Conservation (phyloP, 805 yeast genomes). For the Ogataea saltuana region DNA sequence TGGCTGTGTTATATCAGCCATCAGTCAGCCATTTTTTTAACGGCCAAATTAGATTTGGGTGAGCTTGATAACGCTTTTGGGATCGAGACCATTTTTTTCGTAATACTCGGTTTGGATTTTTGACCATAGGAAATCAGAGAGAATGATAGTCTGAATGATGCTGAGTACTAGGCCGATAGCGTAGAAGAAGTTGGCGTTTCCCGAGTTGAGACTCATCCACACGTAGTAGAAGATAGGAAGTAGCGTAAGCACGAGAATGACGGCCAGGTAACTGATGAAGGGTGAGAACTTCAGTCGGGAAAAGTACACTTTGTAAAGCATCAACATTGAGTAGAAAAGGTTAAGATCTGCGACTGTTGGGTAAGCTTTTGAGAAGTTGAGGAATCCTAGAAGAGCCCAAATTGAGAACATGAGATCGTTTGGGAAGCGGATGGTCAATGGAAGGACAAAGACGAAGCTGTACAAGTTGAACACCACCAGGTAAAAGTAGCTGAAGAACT, state of each 20-base stretch:
- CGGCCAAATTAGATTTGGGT: conserved; percentile 44
- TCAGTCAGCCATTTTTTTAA: too few species aligned
- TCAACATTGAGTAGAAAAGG: conserved; percentile 35
- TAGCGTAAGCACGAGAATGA: conserved; percentile 47
- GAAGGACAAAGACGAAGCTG: conserved; percentile 63
- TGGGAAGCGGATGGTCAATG: conserved; percentile 70
- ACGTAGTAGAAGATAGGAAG: conserved; percentile 90
- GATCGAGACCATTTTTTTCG: conserved; percentile 42
- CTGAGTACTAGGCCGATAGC: conserved; percentile 86
- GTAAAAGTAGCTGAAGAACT: conserved; percentile 81
- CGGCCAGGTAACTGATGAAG: conserved; percentile 29
- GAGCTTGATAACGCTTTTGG: conserved; percentile 41
- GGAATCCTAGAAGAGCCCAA: conserved; percentile 42
- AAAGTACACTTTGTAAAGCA: conserved; percentile 32
- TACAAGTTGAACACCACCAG: conserved; percentile 80
- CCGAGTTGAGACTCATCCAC: conserved; percentile 93
- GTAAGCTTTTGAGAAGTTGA: conserved; percentile 74
- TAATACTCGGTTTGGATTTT: conserved; percentile 65
- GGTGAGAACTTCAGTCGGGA: conserved; percentile 32
- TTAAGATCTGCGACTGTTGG: conserved; percentile 81
- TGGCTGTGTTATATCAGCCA: too few species aligned
- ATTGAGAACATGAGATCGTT: conserved; percentile 36
- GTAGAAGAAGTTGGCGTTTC: conserved; percentile 94
- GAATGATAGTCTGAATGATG: conserved; percentile 61
- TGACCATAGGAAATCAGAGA: conserved; percentile 84